phyloP scores from a whole-genome alignment of 2,329 filamentous ascomycete species.

The Calonectria pauciramosa region DNA sequence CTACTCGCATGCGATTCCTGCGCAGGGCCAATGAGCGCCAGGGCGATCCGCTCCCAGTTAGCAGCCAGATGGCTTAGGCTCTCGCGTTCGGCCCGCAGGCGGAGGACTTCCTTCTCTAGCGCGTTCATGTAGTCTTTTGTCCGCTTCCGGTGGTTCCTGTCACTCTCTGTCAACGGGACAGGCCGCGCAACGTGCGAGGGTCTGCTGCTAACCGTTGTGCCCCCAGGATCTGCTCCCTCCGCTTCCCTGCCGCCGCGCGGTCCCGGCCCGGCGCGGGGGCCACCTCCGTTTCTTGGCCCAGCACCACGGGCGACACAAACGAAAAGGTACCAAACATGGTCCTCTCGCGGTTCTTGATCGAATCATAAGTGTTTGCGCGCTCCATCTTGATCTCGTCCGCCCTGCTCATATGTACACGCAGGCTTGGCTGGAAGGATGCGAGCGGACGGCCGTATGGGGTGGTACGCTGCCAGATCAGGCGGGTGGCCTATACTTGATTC shows the following conservation, averaged over 20 bases:
- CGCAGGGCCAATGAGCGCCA: background rate
- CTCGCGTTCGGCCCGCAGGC: background rate
- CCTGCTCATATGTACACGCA: background rate
- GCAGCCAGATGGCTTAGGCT: background rate
- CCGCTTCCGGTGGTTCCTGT: conserved; percentile 11
- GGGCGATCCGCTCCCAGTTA: conserved; percentile 2
- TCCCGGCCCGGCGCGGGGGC: background rate
- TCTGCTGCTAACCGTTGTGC: conserved; percentile 1
- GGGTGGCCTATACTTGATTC: background rate
- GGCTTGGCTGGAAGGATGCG: background rate
- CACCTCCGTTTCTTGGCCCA: background rate
- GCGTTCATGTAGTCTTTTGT: conserved; percentile 14
- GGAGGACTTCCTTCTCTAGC: conserved; percentile 12
- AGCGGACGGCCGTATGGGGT: background rate
- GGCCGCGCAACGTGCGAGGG: background rate
- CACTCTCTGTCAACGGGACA: background rate
- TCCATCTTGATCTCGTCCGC: conserved; percentile 9
- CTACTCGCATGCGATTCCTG: background rate
- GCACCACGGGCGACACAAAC: background rate
- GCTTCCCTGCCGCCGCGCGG: background rate
- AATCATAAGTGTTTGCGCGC: background rate
- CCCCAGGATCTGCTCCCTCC: conserved; percentile 5
- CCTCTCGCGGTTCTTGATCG: conserved; percentile 2
- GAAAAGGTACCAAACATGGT: conserved; percentile 8
- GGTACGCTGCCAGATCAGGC: background rate